Evolutionary conservation across 768 basidiomycete genomes (phyloP).

Genomic region (Tylopilus rubrobrunneus): DNA sequence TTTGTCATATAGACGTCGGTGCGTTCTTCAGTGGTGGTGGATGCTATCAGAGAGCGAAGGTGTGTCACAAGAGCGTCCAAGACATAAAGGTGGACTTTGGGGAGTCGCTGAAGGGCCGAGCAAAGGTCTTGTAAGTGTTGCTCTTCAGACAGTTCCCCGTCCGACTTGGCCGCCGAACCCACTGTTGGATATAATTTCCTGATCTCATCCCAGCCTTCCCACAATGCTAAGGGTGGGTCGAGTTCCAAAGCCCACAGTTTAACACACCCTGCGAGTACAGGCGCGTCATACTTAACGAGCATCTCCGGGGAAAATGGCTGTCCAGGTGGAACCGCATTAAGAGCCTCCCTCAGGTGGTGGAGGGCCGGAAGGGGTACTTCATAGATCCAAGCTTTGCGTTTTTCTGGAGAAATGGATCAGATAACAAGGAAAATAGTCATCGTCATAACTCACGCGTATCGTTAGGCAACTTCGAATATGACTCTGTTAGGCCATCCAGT

Average conservation of each 20-base stretch:
- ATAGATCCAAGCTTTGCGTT: constrained; percentile 91
- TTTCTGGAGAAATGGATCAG: constrained; percentile 45
- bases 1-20: constrained; percentile 84
- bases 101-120: constrained; percentile 61
- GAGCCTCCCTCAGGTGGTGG: constrained; percentile 80
- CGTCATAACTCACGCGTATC: constrained; percentile 53
- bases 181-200: constrained; percentile 82
- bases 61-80: constrained; percentile 78
- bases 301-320: constrained; percentile 50
- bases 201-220: constrained; percentile 91
- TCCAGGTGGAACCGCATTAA: constrained; percentile 65
- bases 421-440: not conserved
- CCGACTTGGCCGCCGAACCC: constrained; percentile 51
- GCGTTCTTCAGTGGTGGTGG: constrained; percentile 65
- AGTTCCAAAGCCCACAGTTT: constrained; percentile 94
- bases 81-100: constrained; percentile 76
- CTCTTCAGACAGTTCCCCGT: constrained; percentile 50
- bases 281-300: constrained; percentile 73
- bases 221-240: constrained; percentile 78
- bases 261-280: constrained; percentile 78
- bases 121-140: constrained; percentile 62
- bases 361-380: constrained; percentile 81
- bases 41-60: constrained; percentile 63
- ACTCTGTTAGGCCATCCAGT: constrained; percentile 56
- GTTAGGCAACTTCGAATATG: constrained; percentile 55